Base-by-base conservation (phyloP, 1,139 yeast species). In the Saccharomyces hybrid region DNA sequence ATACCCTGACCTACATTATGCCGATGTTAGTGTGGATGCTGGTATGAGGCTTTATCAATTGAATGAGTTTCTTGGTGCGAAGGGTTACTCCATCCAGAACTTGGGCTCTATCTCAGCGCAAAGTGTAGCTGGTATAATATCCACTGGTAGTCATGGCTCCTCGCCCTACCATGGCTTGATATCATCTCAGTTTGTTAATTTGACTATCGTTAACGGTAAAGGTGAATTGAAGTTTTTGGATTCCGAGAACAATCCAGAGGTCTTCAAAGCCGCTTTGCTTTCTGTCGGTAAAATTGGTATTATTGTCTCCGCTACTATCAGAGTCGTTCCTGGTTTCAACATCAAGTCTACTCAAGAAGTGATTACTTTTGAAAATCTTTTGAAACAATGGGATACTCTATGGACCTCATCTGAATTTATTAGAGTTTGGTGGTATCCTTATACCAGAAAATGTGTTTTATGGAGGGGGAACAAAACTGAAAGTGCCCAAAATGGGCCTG, bases 401-500 rank as follows among this genome's bases (percentile, higher is more conserved):
- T 93, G 98, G 97, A 81, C 88, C 7, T 84, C 88, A 52, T 80
- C 91, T n/a, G 99, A 93, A 72, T 93, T 84, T 65, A 85, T 89
- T 49, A 80, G 98, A 60, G 81, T 90, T 51, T 93, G 98, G 98
- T 93, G 99, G 98, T 93, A 88, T 71, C 99, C 99, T 0, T 93
- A 93, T 70, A 79, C 95, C 23, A 81, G 81, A 54, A 85, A 85
- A 64, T 88, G 96, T 74, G 84, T 90, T 38, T 75, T 90, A 52
- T 93, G 98, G 97, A 81, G 95, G 66, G 98, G 96, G 31, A 76
- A 82, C 48, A 88, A 88, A 67, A 72, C 79, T 20, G 74, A 75
- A 28, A 88, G 85, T 48, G 80, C 85, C 1, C 73, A 83, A 50
- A 78, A 87, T 13, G 77, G 73, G 1, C 89, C 93, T 46, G 77